Evolutionary conservation across 2,329 filamentous ascomycete species (phyloP).

Genomic region (Dactylonectria estremocensis): DNA sequence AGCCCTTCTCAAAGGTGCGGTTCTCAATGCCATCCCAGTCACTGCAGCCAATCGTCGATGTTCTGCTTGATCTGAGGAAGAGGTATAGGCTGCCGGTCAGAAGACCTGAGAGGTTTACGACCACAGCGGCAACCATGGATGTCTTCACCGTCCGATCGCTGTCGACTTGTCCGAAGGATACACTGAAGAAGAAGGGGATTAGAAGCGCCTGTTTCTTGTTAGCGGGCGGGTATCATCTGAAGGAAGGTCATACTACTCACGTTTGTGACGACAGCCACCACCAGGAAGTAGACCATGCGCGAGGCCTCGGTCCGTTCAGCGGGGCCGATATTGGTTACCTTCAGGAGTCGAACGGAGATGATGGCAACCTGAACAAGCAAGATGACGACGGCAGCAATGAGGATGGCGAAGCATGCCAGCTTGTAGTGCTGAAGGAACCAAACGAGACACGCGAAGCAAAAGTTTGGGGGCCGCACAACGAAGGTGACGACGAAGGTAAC

Average conservation of each 20-base stretch:
- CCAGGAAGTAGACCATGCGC: slow-evolving; percentile 78
- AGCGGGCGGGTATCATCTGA: slow-evolving; percentile 37
- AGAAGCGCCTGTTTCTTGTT: slow-evolving; percentile 66
- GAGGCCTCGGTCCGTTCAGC: slow-evolving; percentile 76
- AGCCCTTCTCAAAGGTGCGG: slow-evolving; percentile 37
- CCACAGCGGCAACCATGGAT: slow-evolving; percentile 76
- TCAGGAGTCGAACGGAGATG: slow-evolving; percentile 72
- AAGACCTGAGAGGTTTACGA: slow-evolving; percentile 76
- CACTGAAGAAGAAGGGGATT: slow-evolving; percentile 74
- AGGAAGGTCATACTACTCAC: slow-evolving; percentile 58
- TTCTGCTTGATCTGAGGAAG: slow-evolving; percentile 75
- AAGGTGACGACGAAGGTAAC: slow-evolving; percentile 72
- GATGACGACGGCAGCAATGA: slow-evolving; percentile 65
- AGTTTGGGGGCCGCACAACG: slow-evolving; percentile 68
- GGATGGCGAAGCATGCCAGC: slow-evolving; percentile 68
- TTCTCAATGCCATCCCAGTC: slow-evolving; percentile 54
- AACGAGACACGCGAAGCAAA: slow-evolving; percentile 78
- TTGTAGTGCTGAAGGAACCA: slow-evolving; percentile 77
- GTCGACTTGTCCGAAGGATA: slow-evolving; percentile 62
- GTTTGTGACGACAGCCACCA: slow-evolving; percentile 69
- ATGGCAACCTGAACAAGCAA: slow-evolving; percentile 66
- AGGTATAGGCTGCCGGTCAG: slow-evolving; percentile 77
- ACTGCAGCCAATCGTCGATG: slow-evolving; percentile 67
- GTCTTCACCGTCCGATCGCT: slow-evolving; percentile 63
- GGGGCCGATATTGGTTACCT: slow-evolving; percentile 68